These are phyloP conservation scores for Lignosus rhinocerotis DNA, from an alignment of 1,284 basidiomycete species.

Conservation along the genomic window DNA sequence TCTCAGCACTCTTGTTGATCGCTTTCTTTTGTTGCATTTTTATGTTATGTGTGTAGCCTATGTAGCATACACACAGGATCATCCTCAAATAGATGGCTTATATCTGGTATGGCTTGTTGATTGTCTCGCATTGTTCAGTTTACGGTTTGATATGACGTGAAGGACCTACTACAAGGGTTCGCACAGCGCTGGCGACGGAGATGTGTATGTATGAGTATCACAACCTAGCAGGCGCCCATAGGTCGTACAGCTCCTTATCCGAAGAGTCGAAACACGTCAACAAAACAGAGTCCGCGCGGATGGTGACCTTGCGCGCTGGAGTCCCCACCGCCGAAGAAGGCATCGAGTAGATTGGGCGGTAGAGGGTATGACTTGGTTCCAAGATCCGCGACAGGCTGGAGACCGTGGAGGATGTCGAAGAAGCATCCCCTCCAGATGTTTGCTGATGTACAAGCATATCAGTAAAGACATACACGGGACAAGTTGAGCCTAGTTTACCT, in stretches of 20 bases:
- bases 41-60: conserved; percentile 1
- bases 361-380: conserved; percentile 19
- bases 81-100: not conserved
- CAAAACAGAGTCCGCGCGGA: conserved; percentile 64
- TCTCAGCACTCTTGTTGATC: not conserved
- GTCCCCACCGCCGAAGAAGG: conserved; percentile 30
- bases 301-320: conserved; percentile 41
- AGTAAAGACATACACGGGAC: not conserved
- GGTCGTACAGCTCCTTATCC: conserved; percentile 71
- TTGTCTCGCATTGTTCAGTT: too few relatives aligned
- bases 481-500: not conserved
- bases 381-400: conserved; percentile 20
- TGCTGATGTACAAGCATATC: not conserved
- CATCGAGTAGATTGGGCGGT: conserved; percentile 16
- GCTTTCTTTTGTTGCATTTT: not conserved
- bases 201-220: conserved; percentile 13
- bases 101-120: not conserved
- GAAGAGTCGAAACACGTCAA: conserved; percentile 70
- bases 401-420: conserved; percentile 26
- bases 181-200: not conserved
- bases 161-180: not conserved
- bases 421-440: conserved; percentile 14
- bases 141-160: not conserved
- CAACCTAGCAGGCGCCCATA: conserved; percentile 65
- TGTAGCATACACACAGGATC: not conserved